Evolutionary conservation across 768 basidiomycete genomes (phyloP).

Genomic region (Pleurotus eryngii): DNA sequence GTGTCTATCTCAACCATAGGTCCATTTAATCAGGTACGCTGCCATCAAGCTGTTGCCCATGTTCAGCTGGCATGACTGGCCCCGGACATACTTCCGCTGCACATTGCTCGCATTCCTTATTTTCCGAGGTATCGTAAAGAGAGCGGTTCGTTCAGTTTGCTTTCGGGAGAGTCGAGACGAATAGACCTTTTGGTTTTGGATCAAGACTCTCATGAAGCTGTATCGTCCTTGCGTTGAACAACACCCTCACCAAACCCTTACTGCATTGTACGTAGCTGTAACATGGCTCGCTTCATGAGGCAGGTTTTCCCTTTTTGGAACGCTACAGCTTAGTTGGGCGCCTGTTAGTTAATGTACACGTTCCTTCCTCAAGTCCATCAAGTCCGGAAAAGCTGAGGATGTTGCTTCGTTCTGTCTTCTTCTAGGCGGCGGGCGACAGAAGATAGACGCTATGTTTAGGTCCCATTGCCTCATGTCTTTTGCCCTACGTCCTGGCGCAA

Average conservation of each 20-base stretch:
- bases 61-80: not conserved
- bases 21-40: not conserved
- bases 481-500: not conserved
- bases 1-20: not conserved
- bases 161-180: not conserved
- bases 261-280: not conserved
- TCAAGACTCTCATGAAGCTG: too few relatives aligned
- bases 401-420: not conserved
- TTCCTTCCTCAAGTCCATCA: not conserved
- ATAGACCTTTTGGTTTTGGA: too few relatives aligned
- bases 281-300: not conserved
- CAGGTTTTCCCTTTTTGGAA: not conserved
- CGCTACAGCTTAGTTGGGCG: not conserved
- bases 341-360: not conserved
- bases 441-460: not conserved
- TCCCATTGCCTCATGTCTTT: not conserved
- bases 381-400: not conserved
- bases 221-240: too few relatives aligned
- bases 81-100: not conserved
- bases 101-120: not conserved
- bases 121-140: not conserved
- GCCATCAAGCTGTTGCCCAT: not conserved
- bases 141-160: not conserved
- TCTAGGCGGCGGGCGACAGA: not conserved
- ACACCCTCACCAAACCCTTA: not conserved